Evolutionary conservation across 2,329 filamentous ascomycete species (phyloP), one percentile per base, ranked within the genome.

Genomic region (Annulohypoxylon truncatum): DNA sequence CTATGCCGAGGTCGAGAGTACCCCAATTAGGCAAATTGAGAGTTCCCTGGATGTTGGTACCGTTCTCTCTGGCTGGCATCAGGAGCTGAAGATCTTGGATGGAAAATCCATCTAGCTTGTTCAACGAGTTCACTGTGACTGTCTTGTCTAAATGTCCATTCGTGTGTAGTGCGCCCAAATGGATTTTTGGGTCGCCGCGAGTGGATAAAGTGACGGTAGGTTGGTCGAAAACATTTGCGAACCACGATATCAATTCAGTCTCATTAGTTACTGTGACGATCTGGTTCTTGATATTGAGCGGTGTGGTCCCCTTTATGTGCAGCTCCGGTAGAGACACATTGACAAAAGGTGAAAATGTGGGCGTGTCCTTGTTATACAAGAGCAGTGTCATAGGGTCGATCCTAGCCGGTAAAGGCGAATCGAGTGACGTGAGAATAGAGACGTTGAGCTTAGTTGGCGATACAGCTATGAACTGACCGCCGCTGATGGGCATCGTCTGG

Each of bases 11-110:
- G 0, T 78, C 78, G 1, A 85, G 74, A 0, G 78, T 72, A 2
- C 82, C 82, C 31, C 76, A 73, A 67, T 85, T 85, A 1, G 83
- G 83, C 13, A 85, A 70, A 44, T 77, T 81, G 7, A 84, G 73
- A 1, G 75, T 73, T 1, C 82, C 83, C 24, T 75, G 76, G 57
- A 85, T 71, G 66, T 84, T 84, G 52, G 76, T 77, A 9, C 80
- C 81, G 13, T 82, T 77, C 0, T 73, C 71, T 22, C 71, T 64
- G 1, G 79, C 71, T 0, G 81, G 78, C 2, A 82, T 66, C 10
- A 81, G 60, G 4, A 85, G 74, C 1, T 77, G 66, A 18, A 80
- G 71, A 10, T 76, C 71, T n/a, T 73, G 54, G 42, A 81, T 79
- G 4, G 71, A 75, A 33, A 82, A 81, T 4, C 82, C 81, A 1